Evolutionary conservation across 176 grass and related monocot genomes (phyloP), one percentile per base, ranked within the genome.

Genomic region (Zoysia japonica): DNA sequence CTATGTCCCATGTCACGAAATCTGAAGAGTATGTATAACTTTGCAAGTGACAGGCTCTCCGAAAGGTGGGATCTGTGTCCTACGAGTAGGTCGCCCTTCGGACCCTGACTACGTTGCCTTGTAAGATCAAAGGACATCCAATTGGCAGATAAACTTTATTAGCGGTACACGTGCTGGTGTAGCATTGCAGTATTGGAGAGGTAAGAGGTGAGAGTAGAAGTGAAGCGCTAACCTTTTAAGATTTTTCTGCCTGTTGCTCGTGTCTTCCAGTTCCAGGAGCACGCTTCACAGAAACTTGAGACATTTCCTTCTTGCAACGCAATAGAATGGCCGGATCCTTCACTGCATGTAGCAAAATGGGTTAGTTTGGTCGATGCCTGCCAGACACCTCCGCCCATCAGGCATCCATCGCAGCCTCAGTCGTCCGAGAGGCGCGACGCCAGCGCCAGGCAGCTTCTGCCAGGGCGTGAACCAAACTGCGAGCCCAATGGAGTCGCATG

Each of bases 1-100:
- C 68, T 8, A 83, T 72, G 80, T 44, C 68, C 80, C 37, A 35
- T 87, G 74, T 78, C 80, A 78, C 53, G 80, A 57, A 87, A 73
- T 78, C 80, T 74, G 51, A 78, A 78, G 80, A 83, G 61, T 17
- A 68, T 83, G 80, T 78, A 83, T 59, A 43, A n/a, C 42, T 63
- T 17, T 72, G 74, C 49, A 70, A 67, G 61, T 67, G 80, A n/a
- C 85, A 78, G 73, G 44, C 5, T 72, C 67, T 78, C 68, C 61
- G 68, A 83, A 61, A 78, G 80, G 19, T 44, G 80, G 73, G 80
- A 67, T 78, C 47, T 78, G 9, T 83, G 75, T 73, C 68, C 74
- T 72, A 72, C 17, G 28, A 28, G 28, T 28, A 28, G 0, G 50
- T 16, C 78, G 79, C 80, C 50, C 65, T 66, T 78, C 44, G 35